phyloP scores from a whole-genome alignment of 2,329 filamentous ascomycete genomes.

The Hypoxylon sp. region DNA sequence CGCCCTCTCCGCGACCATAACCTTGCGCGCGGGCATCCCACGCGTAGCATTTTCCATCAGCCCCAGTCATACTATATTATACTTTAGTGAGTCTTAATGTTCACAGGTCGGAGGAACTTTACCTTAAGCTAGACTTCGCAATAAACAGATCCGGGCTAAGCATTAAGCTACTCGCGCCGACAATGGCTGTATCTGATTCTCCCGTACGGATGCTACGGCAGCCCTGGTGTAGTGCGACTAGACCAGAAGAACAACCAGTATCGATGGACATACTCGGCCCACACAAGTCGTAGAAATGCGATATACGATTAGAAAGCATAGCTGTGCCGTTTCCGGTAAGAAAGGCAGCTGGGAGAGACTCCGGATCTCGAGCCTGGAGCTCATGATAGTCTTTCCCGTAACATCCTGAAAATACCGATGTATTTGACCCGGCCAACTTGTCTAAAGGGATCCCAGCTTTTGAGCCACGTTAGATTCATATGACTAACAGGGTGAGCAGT shows the following conservation, averaged over 20 bases:
- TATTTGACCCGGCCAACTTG: not conserved
- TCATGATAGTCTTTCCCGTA: not conserved
- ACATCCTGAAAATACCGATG: not conserved
- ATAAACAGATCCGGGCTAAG: slow-evolving; percentile 3
- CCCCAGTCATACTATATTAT: not conserved
- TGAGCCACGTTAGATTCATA: not conserved
- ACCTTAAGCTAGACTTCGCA: slow-evolving; percentile 1
- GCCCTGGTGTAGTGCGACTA: slow-evolving; percentile 41
- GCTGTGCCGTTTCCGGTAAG: not conserved
- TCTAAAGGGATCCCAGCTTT: not conserved
- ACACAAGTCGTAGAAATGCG: not conserved
- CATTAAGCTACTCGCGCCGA: slow-evolving; percentile 35
- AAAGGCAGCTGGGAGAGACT: not conserved
- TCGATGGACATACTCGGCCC: not conserved
- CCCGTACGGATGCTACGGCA: slow-evolving; percentile 4
- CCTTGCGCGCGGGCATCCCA: not conserved
- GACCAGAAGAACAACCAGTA: not conserved
- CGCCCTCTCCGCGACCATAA: not conserved
- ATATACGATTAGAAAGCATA: slow-evolving; percentile 1
- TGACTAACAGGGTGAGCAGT: not conserved
- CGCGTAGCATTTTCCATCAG: not conserved
- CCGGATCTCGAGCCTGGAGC: not conserved
- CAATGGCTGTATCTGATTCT: slow-evolving; percentile 48
- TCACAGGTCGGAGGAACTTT: not conserved
- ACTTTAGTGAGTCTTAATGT: not conserved